Evolutionary conservation across 495 filamentous ascomycete species (phyloP).

Genomic region (Penicillium argentinense): DNA sequence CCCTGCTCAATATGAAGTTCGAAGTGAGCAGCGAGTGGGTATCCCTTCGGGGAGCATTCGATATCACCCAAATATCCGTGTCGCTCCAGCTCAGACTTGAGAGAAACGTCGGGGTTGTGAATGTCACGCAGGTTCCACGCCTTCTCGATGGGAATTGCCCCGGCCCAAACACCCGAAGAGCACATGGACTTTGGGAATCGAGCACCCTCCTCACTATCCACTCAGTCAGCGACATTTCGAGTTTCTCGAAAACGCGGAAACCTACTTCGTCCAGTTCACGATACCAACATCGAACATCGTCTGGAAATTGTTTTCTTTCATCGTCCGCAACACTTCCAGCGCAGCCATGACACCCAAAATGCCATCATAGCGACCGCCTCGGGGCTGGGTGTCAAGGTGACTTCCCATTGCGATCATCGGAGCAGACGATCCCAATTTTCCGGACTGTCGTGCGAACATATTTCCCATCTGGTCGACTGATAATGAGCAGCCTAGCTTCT

Average conservation of each 20-base stretch:
- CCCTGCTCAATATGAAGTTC: constrained; percentile 83
- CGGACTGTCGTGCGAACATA: constrained; percentile 65
- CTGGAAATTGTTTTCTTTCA: constrained; percentile 62
- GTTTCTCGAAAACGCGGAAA: neutral
- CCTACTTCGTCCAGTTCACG: constrained; percentile 72
- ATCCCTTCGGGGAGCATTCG: constrained; percentile 18
- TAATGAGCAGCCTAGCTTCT: constrained; percentile 59
- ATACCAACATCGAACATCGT: constrained; percentile 66
- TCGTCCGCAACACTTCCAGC: constrained; percentile 64
- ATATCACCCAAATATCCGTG: constrained; percentile 65
- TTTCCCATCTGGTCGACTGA: constrained; percentile 66
- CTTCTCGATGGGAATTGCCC: constrained; percentile 54
- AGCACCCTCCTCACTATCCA: constrained; percentile 65
- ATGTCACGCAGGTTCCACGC: constrained; percentile 60
- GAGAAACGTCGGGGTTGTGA: constrained; percentile 51
- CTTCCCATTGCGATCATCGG: constrained; percentile 48
- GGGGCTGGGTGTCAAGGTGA: constrained; percentile 62
- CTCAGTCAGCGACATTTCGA: constrained; percentile 20
- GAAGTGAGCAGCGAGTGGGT: constrained; percentile 67
- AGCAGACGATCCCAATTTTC: constrained; percentile 36
- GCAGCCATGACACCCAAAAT: constrained; percentile 69
- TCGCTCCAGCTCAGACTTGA: constrained; percentile 56
- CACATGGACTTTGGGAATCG: constrained; percentile 77
- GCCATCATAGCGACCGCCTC: constrained; percentile 70
- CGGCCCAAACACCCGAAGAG: constrained; percentile 73